Base-by-base conservation (phyloP, 2,329 filamentous ascomycete species). In the Geosmithia putterillii region DNA sequence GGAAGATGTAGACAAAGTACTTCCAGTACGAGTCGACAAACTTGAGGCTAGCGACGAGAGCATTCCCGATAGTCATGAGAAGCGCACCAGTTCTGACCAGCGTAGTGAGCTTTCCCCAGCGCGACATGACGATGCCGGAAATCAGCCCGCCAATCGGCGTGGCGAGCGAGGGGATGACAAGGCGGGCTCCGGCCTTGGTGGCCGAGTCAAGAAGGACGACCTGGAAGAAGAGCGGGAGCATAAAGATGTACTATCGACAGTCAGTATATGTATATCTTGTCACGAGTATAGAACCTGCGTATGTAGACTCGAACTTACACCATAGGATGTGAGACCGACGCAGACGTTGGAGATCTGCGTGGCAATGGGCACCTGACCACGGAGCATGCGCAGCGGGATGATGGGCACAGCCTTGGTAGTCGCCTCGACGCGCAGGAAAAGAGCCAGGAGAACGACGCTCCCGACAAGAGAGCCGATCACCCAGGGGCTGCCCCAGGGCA, bases 191-290 rank as follows among this genome's bases (percentile, higher is more conserved):
- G 1, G 81, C 81, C 14, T 69, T 67, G 0, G 79, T 78, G 0
- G 81, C 74, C 0, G 75, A 75, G 46, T 83, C 79, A 2, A 76
- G 60, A 3, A 81, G 67, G 7, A 83, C 76, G 0, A 76, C 76
- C 50, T 83, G 79, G 54, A 83, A 86, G 61, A 81, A 85, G 5
- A 86, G 62, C 0, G 82, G 82, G 1, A 81, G 69, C 52, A 81
- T 81, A 61, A 86, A 85, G 15, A 84, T 64, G 49, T 83, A 75
- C 68, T 73, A 38, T 4, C 2, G 38, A 12, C 12, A 0, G 32
- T 48, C 21, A 43, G 32, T 18, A 20, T 20, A 32, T 32, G 28
- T 32, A 8, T 32, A n/a, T n/a, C n/a, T n/a, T n/a, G 8, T 15
- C 8, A 32, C 8, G 15, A 15, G 28, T 15, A 32, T 8, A 32